Evolutionary conservation across 495 filamentous ascomycete genomes (phyloP).

Genomic region (Penicillium cinerascens): DNA sequence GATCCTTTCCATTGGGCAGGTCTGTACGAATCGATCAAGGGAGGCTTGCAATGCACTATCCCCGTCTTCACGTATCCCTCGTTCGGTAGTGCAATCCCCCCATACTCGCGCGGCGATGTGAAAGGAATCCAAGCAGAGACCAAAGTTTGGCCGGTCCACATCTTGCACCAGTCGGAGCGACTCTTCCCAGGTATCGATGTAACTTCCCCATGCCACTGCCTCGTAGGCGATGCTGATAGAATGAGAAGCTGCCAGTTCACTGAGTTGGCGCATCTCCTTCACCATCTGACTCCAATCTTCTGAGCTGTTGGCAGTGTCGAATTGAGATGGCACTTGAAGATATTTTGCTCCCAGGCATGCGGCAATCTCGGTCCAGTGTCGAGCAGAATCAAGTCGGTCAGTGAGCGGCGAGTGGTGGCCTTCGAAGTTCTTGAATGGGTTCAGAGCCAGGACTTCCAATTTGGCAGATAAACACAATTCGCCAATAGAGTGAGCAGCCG

Average conservation of each 20-base stretch:
- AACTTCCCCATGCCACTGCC: conserved; percentile 63
- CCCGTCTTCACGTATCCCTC: not conserved
- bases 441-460: conserved; percentile 56
- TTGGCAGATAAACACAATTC: conserved; percentile 46
- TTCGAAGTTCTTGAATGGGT: conserved; percentile 69
- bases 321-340: conserved; percentile 62
- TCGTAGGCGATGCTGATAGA: conserved; percentile 57
- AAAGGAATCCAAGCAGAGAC: conserved; percentile 70
- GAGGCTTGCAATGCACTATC: not conserved
- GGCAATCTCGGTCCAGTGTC: conserved; percentile 60
- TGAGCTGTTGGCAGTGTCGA: conserved; percentile 35
- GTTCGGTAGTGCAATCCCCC: not conserved
- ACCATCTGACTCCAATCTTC: not conserved
- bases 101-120: conserved; percentile 48
- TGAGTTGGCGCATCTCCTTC: not conserved
- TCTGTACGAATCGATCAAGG: not conserved
- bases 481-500: conserved; percentile 32
- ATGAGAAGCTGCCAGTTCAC: not conserved
- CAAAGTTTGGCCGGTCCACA: conserved; percentile 65
- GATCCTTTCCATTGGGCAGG: not conserved
- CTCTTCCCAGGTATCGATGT: conserved; percentile 62
- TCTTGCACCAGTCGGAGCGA: conserved; percentile 55
- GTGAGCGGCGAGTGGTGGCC: conserved; percentile 46
- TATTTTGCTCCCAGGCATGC: conserved; percentile 53
- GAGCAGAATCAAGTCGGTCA: conserved; percentile 56